Conservation (phyloP, 106 monocot species). For the Dendrobium huoshanense region DNA sequence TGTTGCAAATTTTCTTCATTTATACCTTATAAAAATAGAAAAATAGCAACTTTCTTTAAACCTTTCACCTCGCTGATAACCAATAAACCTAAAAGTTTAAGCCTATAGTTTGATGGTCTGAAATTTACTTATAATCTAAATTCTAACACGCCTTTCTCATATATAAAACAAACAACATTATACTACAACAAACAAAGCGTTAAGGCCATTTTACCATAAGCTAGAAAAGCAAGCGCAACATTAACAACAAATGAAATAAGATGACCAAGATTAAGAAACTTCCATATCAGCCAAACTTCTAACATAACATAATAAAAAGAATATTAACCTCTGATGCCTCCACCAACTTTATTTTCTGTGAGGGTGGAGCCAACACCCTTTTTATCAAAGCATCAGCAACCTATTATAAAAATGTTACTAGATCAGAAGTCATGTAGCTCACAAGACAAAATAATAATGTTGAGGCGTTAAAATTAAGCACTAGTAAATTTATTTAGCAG, state of each 20-base stretch:
- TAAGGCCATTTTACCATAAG: no score
- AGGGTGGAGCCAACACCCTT: constrained; percentile 69
- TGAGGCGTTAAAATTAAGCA: background rate
- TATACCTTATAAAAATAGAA: no score
- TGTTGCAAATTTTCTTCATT: no score
- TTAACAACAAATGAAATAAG: background rate
- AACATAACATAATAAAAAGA: background rate
- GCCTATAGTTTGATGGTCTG: background rate
- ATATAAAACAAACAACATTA: background rate
- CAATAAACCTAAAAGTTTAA: background rate
- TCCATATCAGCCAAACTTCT: background rate
- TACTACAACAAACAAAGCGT: no score
- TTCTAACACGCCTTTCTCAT: background rate
- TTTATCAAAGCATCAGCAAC: constrained; percentile 73
- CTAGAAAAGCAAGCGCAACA: no score
- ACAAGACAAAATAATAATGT: background rate
- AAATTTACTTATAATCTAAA: background rate
- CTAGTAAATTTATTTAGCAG: background rate
- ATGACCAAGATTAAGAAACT: background rate
- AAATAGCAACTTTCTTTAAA: no score
- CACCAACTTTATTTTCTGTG: constrained; percentile 82
- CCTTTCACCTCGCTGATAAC: background rate
- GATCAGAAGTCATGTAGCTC: background rate
- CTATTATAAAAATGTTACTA: constrained; percentile 16
- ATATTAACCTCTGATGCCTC: constrained; percentile 77